Evolutionary conservation across 2,329 filamentous ascomycete species (phyloP).

Genomic region (Tolypocladium sp.): DNA sequence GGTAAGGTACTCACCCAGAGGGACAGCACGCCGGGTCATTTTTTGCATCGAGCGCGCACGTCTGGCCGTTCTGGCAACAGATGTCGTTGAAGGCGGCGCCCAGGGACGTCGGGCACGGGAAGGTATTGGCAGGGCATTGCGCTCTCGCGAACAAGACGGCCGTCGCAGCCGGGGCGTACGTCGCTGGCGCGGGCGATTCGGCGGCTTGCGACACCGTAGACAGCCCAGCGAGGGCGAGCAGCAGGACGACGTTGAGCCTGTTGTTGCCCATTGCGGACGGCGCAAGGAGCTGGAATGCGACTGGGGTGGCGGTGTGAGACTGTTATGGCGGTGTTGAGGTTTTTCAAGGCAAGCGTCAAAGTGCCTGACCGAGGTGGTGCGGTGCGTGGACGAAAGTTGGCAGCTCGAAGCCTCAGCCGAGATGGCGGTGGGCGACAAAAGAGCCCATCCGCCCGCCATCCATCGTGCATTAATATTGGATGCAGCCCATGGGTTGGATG

Average conservation of each 20-base stretch:
- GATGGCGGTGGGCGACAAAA: neutral
- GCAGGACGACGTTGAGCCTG: neutral
- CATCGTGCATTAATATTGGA: neutral
- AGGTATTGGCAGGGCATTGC: slow-evolving; percentile 40
- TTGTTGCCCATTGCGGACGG: neutral
- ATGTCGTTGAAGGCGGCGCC: slow-evolving; percentile 37
- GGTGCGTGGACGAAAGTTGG: neutral
- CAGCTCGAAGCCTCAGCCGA: neutral
- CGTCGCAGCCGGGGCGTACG: slow-evolving; percentile 11
- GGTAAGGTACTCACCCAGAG: slow-evolving; percentile 30
- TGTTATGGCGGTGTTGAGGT: neutral
- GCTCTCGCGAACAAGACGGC: slow-evolving; percentile 13
- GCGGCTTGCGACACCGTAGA: neutral
- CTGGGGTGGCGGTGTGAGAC: neutral
- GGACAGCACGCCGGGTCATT: slow-evolving; percentile 46
- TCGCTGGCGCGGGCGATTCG: slow-evolving; percentile 1
- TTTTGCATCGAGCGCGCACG: slow-evolving; percentile 38
- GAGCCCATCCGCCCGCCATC: neutral
- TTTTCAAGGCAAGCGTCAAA: neutral
- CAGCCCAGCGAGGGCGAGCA: neutral
- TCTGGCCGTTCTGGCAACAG: slow-evolving; percentile 42
- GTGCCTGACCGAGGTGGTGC: neutral
- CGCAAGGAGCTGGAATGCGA: neutral
- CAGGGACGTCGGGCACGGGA: slow-evolving; percentile 36
- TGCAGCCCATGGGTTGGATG: neutral